phyloP scores from a whole-genome alignment of 2,329 filamentous ascomycete genomes.

The Colletotrichum endophyticum region DNA sequence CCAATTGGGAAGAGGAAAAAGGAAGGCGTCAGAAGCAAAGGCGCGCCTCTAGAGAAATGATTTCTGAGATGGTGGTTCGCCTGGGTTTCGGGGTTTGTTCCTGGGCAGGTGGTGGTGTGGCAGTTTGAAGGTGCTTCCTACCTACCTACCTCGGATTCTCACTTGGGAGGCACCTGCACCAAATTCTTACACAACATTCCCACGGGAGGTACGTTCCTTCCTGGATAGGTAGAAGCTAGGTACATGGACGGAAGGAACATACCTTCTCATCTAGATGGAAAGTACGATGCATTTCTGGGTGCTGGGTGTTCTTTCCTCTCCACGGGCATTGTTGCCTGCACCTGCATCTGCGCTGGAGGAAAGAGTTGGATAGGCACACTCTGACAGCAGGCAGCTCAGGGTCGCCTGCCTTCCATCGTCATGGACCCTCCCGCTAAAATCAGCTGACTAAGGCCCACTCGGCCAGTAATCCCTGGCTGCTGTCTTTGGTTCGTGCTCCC shows the following conservation, averaged over 20 bases:
- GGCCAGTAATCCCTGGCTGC: neutral
- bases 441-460: neutral
- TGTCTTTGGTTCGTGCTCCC: neutral
- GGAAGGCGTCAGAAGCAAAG: neutral
- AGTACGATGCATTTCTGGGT: neutral
- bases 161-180: neutral
- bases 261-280: neutral
- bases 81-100: neutral
- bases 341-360: neutral
- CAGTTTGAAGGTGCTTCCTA: neutral
- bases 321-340: neutral
- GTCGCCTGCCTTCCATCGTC: neutral
- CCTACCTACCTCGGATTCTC: neutral
- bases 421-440: neutral
- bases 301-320: neutral
- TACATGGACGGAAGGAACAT: neutral
- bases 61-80: neutral
- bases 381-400: neutral
- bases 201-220: neutral
- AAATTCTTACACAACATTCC: neutral
- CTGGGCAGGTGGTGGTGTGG: neutral
- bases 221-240: neutral
- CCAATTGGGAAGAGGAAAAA: neutral
- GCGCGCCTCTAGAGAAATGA: neutral
- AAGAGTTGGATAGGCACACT: neutral